phyloP scores from a whole-genome alignment of 306 rosid genomes.

The Cucurbita argyrosperma region DNA sequence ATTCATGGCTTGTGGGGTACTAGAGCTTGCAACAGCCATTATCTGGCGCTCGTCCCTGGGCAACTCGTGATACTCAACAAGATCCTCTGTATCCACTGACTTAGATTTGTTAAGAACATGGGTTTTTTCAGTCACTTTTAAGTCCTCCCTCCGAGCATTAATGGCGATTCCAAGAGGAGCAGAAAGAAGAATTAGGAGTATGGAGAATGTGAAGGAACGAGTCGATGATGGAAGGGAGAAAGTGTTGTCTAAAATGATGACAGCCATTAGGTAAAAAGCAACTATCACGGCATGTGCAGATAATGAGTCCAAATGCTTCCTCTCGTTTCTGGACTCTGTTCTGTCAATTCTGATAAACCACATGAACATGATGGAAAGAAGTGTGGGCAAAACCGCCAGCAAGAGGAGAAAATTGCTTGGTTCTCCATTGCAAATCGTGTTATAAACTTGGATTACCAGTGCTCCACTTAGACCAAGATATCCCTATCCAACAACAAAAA shows the following conservation, averaged over 20 bases:
- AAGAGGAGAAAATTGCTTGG: slow-evolving; percentile 54
- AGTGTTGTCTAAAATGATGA: slow-evolving; percentile 36
- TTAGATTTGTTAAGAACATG: slow-evolving; percentile 8
- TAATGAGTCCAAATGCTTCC: slow-evolving; percentile 50
- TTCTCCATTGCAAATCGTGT: slow-evolving; percentile 34
- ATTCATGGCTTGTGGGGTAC: slow-evolving; percentile 20
- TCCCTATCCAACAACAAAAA: slow-evolving; percentile 36
- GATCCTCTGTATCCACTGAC: slow-evolving; percentile 3
- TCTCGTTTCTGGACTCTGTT: slow-evolving; percentile 20
- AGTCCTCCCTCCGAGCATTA: slow-evolving; percentile 38
- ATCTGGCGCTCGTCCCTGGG: slow-evolving; percentile 23
- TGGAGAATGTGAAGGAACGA: slow-evolving; percentile 11
- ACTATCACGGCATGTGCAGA: slow-evolving; percentile 37
- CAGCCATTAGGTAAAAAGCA: slow-evolving; percentile 52
- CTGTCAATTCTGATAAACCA: slow-evolving; percentile 50
- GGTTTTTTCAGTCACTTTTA: background rate
- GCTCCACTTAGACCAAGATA: slow-evolving; percentile 91
- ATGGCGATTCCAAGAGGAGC: slow-evolving; percentile 53
- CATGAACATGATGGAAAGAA: slow-evolving; percentile 36
- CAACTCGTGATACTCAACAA: slow-evolving; percentile 26
- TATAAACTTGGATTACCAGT: slow-evolving; percentile 53
- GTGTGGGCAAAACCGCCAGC: slow-evolving; percentile 61
- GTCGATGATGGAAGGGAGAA: slow-evolving; percentile 39
- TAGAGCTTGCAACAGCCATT: slow-evolving; percentile 11
- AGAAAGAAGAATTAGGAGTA: slow-evolving; percentile 41